A percentile compares a stretch with the other conserved stretches of the same genome.
Conservation (phyloP, 768 basidiomycete genomes). For the Calocybe indica region DNA sequence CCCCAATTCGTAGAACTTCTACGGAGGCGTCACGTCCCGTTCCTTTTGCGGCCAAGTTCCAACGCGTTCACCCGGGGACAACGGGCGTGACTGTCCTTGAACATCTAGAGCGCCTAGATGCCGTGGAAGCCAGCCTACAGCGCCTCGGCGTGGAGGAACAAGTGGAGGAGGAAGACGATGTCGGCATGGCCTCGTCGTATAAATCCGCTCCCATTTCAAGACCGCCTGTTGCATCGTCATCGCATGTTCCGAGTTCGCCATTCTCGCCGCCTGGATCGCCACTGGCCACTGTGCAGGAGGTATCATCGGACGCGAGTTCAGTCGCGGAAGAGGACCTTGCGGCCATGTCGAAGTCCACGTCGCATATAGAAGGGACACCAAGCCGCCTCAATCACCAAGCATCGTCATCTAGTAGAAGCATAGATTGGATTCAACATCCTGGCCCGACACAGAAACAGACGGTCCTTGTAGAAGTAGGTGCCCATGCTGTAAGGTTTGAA, state of each 20-base stretch:
- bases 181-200: constrained; percentile 42
- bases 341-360: constrained; percentile 71
- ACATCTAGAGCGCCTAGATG: constrained; percentile 80
- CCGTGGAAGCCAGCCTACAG: constrained; percentile 73
- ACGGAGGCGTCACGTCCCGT: constrained; percentile 69
- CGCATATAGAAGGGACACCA: constrained; percentile 55
- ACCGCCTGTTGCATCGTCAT: constrained; percentile 17
- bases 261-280: constrained; percentile 60
- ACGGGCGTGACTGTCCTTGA: constrained; percentile 84
- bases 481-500: background rate
- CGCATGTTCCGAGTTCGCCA: constrained; percentile 32
- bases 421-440: constrained; percentile 42
- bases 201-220: constrained; percentile 11
- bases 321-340: constrained; percentile 67
- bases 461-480: constrained; percentile 67
- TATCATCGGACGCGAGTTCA: constrained; percentile 46
- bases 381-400: constrained; percentile 27
- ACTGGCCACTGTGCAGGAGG: constrained; percentile 51
- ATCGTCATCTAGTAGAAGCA: constrained; percentile 24
- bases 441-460: constrained; percentile 42
- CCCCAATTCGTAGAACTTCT: constrained; percentile 58
- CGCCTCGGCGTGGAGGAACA: constrained; percentile 56
- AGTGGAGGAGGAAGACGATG: constrained; percentile 49
- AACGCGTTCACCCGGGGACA: constrained; percentile 77
- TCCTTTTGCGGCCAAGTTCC: constrained; percentile 79